These are phyloP conservation scores for Sphaerulina populicola DNA, from an alignment of 2,329 filamentous ascomycete species.

Conservation along the genomic window DNA sequence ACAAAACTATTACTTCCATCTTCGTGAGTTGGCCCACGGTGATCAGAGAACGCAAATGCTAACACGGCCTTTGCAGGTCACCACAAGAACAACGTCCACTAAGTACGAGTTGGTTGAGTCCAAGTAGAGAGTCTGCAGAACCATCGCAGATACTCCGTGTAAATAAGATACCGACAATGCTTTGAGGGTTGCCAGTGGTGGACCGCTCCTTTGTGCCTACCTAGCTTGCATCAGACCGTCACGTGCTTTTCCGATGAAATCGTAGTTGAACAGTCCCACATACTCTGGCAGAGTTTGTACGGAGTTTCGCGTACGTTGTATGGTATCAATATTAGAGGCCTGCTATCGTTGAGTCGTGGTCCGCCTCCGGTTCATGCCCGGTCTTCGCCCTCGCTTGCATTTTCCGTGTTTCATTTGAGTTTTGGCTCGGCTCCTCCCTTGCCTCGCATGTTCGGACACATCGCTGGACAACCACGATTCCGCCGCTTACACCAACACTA, in stretches of 20 bases:
- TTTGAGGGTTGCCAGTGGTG: constrained; percentile 7
- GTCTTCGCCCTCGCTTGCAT: background rate
- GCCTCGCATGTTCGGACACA: background rate
- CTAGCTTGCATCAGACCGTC: background rate
- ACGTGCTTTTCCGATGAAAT: background rate
- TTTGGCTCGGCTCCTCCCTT: background rate
- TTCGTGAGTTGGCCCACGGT: constrained; percentile 60
- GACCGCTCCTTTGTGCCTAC: background rate
- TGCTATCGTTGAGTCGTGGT: background rate
- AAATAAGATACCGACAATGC: constrained; percentile 18
- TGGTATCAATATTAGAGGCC: background rate
- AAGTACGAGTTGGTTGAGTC: constrained; percentile 32
- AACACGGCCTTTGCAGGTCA: constrained; percentile 56
- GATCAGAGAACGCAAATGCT: background rate
- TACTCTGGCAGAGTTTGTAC: background rate
- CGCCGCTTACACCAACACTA: background rate
- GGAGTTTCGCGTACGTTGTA: background rate
- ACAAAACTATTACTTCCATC: constrained; percentile 99
- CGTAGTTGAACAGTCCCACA: background rate
- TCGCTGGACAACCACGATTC: background rate
- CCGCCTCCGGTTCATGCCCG: background rate
- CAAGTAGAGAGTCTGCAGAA: constrained; percentile 7
- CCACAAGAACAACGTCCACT: constrained; percentile 99
- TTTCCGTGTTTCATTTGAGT: background rate
- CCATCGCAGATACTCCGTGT: constrained; percentile 15